Evolutionary conservation across 345 rosid species (phyloP).

Genomic region (thale cress (Arabidopsis thaliana)): DNA sequence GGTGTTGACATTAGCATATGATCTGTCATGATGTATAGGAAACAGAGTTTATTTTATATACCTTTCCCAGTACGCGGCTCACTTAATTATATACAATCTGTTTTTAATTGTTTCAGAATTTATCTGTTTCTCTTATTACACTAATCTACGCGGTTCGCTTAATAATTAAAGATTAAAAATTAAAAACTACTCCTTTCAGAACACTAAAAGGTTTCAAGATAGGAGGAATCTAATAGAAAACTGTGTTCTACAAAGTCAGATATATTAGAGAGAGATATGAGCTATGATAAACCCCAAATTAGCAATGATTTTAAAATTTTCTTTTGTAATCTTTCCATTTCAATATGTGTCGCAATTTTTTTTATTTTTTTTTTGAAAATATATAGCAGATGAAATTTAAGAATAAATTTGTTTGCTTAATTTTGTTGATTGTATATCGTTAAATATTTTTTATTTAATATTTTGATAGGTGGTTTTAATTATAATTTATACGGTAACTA

Average conservation of each 20-base stretch:
- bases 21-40: constrained; percentile 23
- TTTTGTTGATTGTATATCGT: neutral
- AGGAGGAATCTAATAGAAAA: constrained; percentile 25
- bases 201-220: neutral
- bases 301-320: no score
- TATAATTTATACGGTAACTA: neutral
- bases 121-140: neutral
- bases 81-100: neutral
- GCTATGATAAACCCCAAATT: no score
- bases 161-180: no score
- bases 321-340: neutral
- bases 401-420: neutral
- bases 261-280: neutral
- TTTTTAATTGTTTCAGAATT: neutral
- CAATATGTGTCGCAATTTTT: no score
- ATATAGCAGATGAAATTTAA: no score
- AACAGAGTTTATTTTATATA: neutral
- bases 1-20: constrained; percentile 39
- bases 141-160: constrained; percentile 6
- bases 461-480: neutral
- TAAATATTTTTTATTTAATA: neutral
- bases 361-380: no score
- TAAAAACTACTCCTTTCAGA: neutral
- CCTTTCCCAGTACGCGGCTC: neutral
- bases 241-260: neutral